These are phyloP conservation scores for Draba incana DNA, from an alignment of 345 rosid genomes.

Conservation along the genomic window DNA sequence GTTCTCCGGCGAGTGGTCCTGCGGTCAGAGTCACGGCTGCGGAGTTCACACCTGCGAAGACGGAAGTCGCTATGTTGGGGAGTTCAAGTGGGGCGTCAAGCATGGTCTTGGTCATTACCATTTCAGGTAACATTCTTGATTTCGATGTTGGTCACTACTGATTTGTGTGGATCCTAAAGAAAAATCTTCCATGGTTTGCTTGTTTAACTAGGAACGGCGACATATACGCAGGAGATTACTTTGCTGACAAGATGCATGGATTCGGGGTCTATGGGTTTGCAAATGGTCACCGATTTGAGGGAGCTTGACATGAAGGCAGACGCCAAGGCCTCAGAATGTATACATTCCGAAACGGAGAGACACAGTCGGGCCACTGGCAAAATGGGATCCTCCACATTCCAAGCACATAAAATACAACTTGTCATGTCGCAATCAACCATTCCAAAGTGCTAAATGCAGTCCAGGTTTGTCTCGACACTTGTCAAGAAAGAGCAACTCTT, in stretches of 20 bases:
- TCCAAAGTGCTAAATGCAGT: conserved; percentile 88
- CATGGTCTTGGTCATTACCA: conserved; percentile 96
- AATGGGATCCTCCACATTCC: conserved; percentile 85
- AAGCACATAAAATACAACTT: conserved; percentile 67
- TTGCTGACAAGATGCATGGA: conserved; percentile 98
- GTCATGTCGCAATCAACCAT: conserved; percentile 77
- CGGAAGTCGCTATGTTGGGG: conserved; percentile 90
- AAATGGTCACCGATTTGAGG: conserved; percentile 91
- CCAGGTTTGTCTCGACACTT: conserved; percentile 54
- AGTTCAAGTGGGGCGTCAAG: conserved; percentile 96
- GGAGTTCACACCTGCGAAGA: conserved; percentile 97
- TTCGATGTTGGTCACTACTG: too few species aligned
- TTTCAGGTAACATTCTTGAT: conserved; percentile 60
- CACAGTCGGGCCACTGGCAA: conserved; percentile 97
- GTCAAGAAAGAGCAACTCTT: background rate
- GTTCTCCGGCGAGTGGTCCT: conserved; percentile 96
- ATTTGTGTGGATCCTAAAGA: too few species aligned
- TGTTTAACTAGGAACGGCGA: conserved; percentile 74
- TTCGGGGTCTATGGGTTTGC: conserved; percentile 87
- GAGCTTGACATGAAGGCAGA: conserved; percentile 98
- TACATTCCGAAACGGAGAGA: conserved; percentile 90
- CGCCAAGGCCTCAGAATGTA: conserved; percentile 98
- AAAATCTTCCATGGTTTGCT: background rate
- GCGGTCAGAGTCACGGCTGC: conserved; percentile 95
- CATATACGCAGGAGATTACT: conserved; percentile 91